Base-by-base conservation (phyloP, 176 grass and related monocot species). In the Saccharum spontaneum region DNA sequence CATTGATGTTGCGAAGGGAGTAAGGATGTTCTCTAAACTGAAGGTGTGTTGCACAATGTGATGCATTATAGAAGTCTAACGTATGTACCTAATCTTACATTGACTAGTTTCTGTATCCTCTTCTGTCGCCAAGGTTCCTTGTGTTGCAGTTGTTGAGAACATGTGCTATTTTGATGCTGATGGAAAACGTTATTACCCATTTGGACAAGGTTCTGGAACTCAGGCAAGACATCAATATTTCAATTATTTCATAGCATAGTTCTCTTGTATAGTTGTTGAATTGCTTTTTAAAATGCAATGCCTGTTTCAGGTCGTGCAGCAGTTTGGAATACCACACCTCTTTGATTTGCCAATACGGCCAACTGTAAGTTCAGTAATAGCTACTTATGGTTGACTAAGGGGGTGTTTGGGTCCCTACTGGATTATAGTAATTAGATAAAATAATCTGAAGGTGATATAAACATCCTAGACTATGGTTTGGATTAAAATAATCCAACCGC, bases 121-220 rank as follows among this genome's bases (percentile, higher is more conserved):
- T 85, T 83, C 28, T 49, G 22, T 89, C 65, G 24, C 81, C 52
- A 85, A 98, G 96, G 93, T 98, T 77, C 96, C 96, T 36, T 98
- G 96, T 44, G 77, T 98, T 83, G 96, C 93, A 46, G 96, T 98
- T 82, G 96, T 98, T 78, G 93, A 98, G 88, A 98, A 98, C 84
- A 95, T 98, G 96, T 98, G 96, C 86, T 98, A 98, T 86, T 95
- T 98, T 63, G 96, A 95, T 90, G 96, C 96, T 86, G 96, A 98
- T 33, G 89, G 79, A 67, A 98, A 98, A 62, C 91, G 89, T 75
- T 89, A 90, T 76, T 92, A 94, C 82, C 96, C 96, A 65, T 98
- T 98, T 81, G 96, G 96, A 39, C 77, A 92, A 86, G 96, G 96
- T 78, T 98, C 96, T 79, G 93, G 96, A 81, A 73, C 79, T 88